Evolutionary conservation across 177 flowering plant species (phyloP).

Genomic region (Vitis hybrid): DNA sequence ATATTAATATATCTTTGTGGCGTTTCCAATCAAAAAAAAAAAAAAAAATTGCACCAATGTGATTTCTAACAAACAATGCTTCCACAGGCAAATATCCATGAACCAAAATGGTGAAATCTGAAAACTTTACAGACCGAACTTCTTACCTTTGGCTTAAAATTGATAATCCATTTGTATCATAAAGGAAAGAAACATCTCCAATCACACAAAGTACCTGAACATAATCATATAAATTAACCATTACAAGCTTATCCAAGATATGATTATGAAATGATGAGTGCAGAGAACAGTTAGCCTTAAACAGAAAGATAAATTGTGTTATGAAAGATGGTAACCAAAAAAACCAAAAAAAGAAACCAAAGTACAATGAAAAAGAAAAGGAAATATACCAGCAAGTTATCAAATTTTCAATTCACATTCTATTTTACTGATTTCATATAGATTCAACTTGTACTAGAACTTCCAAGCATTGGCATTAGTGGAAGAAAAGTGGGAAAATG

Average conservation of each 20-base stretch:
- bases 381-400: too few relatives aligned
- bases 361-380: too few relatives aligned
- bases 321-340: too few relatives aligned
- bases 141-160: conserved; percentile 65
- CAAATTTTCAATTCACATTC: too few relatives aligned
- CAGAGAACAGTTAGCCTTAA: background rate
- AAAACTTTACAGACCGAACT: background rate
- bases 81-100: background rate
- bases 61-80: background rate
- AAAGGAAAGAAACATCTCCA: conserved; percentile 93
- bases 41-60: background rate
- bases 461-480: too few relatives aligned
- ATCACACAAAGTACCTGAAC: conserved; percentile 73
- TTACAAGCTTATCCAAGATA: background rate
- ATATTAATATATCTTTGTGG: too few relatives aligned
- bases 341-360: too few relatives aligned
- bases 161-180: conserved; percentile 96
- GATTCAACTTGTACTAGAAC: too few relatives aligned
- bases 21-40: too few relatives aligned
- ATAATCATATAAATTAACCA: conserved; percentile 7
- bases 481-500: background rate
- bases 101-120: background rate
- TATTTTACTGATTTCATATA: too few relatives aligned
- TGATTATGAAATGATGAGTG: background rate
- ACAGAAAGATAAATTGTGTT: background rate